phyloP scores from a whole-genome alignment of 148 eudicot genomes.

The Vaccinium darrowii region DNA sequence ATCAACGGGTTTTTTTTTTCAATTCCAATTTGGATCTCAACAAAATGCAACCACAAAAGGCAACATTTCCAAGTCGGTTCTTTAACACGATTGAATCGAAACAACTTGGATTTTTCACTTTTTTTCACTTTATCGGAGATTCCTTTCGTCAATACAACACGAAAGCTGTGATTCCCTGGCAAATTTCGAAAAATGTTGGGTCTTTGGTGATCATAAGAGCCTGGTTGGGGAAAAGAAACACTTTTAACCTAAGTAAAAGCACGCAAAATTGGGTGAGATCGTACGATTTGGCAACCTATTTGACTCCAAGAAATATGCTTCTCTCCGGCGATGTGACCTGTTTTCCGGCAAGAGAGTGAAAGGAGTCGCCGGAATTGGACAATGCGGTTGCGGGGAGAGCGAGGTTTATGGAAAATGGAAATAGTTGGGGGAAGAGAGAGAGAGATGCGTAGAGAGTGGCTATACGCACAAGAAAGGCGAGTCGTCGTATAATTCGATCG shows the following conservation, averaged over 20 bases:
- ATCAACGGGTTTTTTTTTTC: background rate
- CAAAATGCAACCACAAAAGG: slow-evolving; percentile 2
- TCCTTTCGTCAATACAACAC: background rate
- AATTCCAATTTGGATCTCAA: slow-evolving; percentile 7
- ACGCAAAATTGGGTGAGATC: background rate
- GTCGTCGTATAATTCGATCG: background rate
- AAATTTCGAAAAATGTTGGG: slow-evolving; percentile 14
- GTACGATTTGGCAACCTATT: background rate
- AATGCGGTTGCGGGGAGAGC: slow-evolving; percentile 4
- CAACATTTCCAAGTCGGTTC: slow-evolving; percentile 8
- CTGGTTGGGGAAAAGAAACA: background rate
- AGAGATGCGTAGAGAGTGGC: slow-evolving; percentile 9
- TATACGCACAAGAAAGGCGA: background rate
- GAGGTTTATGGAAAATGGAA: background rate
- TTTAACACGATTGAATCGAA: slow-evolving; percentile 1
- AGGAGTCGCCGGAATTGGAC: slow-evolving; percentile 9
- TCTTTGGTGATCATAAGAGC: background rate
- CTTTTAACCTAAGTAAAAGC: background rate
- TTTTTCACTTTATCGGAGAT: background rate
- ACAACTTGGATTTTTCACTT: background rate
- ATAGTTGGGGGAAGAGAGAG: background rate
- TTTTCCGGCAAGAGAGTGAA: background rate
- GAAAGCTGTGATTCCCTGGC: background rate
- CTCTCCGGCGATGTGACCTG: background rate
- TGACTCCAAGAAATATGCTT: background rate